Percentiles rank a stretch among this genome's conserved stretches.
Evolutionary conservation across 768 basidiomycete species (phyloP).

Genomic region (Calocera viscosa): DNA sequence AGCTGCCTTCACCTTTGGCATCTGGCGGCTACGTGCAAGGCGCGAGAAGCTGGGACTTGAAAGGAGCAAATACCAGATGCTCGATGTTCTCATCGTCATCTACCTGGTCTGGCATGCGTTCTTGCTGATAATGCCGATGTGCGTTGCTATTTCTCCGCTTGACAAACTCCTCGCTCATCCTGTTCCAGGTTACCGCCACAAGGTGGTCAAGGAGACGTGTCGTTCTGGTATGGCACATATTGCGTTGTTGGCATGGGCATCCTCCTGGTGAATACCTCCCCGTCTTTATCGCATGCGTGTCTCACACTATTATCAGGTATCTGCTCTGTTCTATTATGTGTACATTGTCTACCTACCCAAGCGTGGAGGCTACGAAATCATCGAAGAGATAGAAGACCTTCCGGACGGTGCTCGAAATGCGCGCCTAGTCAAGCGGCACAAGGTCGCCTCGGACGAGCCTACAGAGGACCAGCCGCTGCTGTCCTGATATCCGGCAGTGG

Average conservation of each 20-base stretch:
- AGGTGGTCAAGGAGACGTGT: conserved; percentile 24
- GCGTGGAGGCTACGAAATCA: conserved; percentile 35
- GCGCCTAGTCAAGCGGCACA: conserved; percentile 15
- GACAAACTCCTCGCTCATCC: not conserved
- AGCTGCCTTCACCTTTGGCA: conserved; percentile 23
- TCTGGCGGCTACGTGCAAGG: conserved; percentile 26
- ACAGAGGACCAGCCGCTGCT: not conserved
- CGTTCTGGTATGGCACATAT: conserved; percentile 26
- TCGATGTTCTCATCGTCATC: conserved; percentile 19
- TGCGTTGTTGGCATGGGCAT: conserved; percentile 24
- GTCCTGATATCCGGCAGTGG: not conserved
- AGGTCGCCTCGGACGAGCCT: not conserved
- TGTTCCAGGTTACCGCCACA: conserved; percentile 22
- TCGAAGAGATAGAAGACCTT: conserved; percentile 23
- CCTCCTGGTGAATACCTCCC: conserved; percentile 19
- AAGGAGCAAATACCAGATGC: conserved; percentile 19
- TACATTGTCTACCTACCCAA: conserved; percentile 38
- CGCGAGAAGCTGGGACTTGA: conserved; percentile 21
- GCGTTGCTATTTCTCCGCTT: conserved; percentile 12
- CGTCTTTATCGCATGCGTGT: not conserved
- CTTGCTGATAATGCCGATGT: conserved; percentile 30
- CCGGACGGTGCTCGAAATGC: conserved; percentile 16
- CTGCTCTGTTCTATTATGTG: conserved; percentile 25
- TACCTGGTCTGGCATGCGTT: conserved; percentile 22
- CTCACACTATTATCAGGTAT: conserved; percentile 15